phyloP scores from a whole-genome alignment of 805 yeast species.

The Teunomyces funiuensis region DNA sequence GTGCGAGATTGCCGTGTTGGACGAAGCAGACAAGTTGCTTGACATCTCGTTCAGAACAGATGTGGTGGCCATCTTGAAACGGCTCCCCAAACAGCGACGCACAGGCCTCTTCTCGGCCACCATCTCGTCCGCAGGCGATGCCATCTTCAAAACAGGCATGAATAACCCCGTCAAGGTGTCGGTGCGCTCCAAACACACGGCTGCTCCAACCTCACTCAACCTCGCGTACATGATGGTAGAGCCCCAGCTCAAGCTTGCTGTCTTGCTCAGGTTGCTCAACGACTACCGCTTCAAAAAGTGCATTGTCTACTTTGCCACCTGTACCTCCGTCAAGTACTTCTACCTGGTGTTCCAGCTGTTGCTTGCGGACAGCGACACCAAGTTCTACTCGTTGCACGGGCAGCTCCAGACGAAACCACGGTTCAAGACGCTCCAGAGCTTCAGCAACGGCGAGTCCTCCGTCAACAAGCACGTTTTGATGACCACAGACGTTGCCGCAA shows the following conservation, averaged over 20 bases:
- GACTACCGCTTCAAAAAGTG: conserved; percentile 67
- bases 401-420: conserved; percentile 82
- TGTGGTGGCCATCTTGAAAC: conserved; percentile 61
- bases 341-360: conserved; percentile 54
- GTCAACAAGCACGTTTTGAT: conserved; percentile 59
- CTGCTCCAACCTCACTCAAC: conserved; percentile 62
- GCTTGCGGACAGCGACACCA: conserved; percentile 28
- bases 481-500: conserved; percentile 98
- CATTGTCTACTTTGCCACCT: conserved; percentile 91
- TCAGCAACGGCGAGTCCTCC: conserved; percentile 46
- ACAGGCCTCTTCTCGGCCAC: conserved; percentile 96
- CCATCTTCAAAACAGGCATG: conserved; percentile 84
- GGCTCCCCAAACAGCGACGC: conserved; percentile 86
- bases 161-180: conserved; percentile 87
- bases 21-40: conserved; percentile 89
- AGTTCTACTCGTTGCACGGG: conserved; percentile 82
- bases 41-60: conserved; percentile 76
- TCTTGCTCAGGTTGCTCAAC: conserved; percentile 52
- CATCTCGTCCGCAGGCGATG: conserved; percentile 74
- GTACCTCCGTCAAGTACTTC: conserved; percentile 78
- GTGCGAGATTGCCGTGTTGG: conserved; percentile 75
- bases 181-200: conserved; percentile 56
- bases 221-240: conserved; percentile 59
- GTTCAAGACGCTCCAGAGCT: conserved; percentile 64
- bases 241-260: conserved; percentile 61